These are phyloP conservation scores for Phlebiopsis gigantea DNA, from an alignment of 768 basidiomycete species.

Conservation along the genomic window DNA sequence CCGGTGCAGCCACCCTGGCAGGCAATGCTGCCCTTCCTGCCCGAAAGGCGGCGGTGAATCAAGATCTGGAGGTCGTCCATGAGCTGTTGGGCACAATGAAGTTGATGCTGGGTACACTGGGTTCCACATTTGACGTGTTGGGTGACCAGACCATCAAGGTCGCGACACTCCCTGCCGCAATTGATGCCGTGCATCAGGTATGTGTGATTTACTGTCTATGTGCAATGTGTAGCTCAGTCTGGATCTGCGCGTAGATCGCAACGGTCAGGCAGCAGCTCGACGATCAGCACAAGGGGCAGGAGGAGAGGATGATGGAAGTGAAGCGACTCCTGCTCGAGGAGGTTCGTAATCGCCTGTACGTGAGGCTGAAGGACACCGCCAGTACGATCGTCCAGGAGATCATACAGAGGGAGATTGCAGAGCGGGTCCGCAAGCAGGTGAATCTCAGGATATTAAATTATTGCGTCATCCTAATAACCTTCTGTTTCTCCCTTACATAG, in stretches of 20 bases:
- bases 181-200: constrained; percentile 42
- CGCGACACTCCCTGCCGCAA: constrained; percentile 37
- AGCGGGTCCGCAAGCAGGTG: constrained; percentile 40
- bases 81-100: constrained; percentile 45
- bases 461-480: not conserved
- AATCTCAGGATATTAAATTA: constrained; percentile 7
- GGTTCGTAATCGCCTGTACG: constrained; percentile 28
- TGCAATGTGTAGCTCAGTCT: constrained; percentile 8
- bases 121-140: constrained; percentile 39
- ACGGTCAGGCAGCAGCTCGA: constrained; percentile 33
- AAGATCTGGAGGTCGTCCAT: constrained; percentile 24
- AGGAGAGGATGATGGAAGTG: constrained; percentile 32
- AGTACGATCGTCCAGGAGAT: constrained; percentile 31
- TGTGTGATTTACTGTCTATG: constrained; percentile 10
- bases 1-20: not conserved
- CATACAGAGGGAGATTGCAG: constrained; percentile 34
- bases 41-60: not conserved
- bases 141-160: constrained; percentile 41
- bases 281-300: constrained; percentile 35
- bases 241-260: constrained; percentile 31
- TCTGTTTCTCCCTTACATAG: constrained; percentile 24
- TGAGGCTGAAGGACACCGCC: constrained; percentile 36
- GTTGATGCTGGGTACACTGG: constrained; percentile 33
- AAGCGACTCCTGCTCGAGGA: constrained; percentile 30
- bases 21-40: not conserved